phyloP scores from a whole-genome alignment of 1,139 yeast genomes.

The Candida pseudoviswanathii region DNA sequence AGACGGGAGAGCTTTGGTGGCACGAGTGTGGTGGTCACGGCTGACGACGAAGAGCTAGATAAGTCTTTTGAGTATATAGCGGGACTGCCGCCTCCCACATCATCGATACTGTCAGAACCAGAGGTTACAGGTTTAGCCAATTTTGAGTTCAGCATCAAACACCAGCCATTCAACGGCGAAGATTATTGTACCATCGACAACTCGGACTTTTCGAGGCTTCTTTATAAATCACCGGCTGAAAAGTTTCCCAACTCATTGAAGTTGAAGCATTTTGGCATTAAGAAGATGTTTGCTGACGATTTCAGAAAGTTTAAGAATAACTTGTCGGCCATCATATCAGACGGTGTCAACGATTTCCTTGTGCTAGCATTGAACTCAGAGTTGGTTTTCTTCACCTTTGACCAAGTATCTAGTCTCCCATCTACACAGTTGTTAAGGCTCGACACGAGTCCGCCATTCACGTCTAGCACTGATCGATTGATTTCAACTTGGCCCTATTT shows the following conservation, averaged over 20 bases:
- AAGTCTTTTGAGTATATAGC: slow-evolving; percentile 8
- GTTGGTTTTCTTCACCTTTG: slow-evolving; percentile 31
- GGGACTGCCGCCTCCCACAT: not conserved
- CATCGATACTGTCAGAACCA: too few relatives aligned
- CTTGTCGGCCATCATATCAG: slow-evolving; percentile 22
- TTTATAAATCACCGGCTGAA: slow-evolving; percentile 32
- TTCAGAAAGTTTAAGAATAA: slow-evolving; percentile 37
- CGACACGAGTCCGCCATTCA: slow-evolving; percentile 42
- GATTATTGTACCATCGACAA: slow-evolving; percentile 20
- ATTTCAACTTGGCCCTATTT: slow-evolving; percentile 51
- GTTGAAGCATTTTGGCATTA: slow-evolving; percentile 26
- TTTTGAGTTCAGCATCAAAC: slow-evolving; percentile 5
- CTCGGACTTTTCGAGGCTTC: slow-evolving; percentile 24
- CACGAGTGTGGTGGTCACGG: slow-evolving; percentile 4
- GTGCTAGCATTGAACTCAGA: slow-evolving; percentile 34
- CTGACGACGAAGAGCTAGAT: slow-evolving; percentile 7
- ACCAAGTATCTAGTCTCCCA: slow-evolving; percentile 27
- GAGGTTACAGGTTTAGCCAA: too few relatives aligned
- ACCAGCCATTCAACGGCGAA: slow-evolving; percentile 17
- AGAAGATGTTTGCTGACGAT: slow-evolving; percentile 21
- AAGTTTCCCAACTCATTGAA: slow-evolving; percentile 32
- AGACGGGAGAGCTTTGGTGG: slow-evolving; percentile 25
- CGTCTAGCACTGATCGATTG: slow-evolving; percentile 38
- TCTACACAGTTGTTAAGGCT: slow-evolving; percentile 29
- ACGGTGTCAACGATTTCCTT: slow-evolving; percentile 21